Base-by-base conservation (phyloP, 1,139 yeast genomes). In the Sugiyamaella neomexicana region DNA sequence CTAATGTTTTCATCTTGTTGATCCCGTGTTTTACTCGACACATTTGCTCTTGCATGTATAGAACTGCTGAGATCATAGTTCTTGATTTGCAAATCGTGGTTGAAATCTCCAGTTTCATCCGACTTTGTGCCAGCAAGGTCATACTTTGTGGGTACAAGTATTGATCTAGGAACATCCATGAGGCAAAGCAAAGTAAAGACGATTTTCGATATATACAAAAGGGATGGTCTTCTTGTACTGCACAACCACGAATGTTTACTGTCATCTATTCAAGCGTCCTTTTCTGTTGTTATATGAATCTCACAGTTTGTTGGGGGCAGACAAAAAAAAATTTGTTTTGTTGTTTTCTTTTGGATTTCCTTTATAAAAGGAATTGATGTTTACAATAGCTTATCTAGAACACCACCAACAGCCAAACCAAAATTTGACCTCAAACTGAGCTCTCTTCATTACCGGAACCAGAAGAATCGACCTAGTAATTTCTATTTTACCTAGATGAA, bases 161-260 rank as follows among this genome's bases (percentile, higher is more conserved):
- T 36, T 31, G 51, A 39, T 31, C 51, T 47, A 17, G 51, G 51
- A 31, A 47, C 20, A 40, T 47, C 51, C 51, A 47, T 47, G 16
- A 39, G 39, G 44, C 31, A 13, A 15, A 16, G 12, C 17, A 40
- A 25, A 10, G 8, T 5, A 34, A 13, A 34, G 3, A 2, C 34
- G n/a, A 29, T 29, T 29, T 29, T 16, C 13, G 16, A 20, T 38
- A 15, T 13, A 13, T 38, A 20, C 27, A 38, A 20, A 37, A 17
- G 27, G 25, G 10, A 42, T 6, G 7, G 2, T 12, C 9, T 9
- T 15, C 10, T 27, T n/a, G 20, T 15, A 42, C 36, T 13, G 36
- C 29, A 38, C 25, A 15, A 17, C n/a, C 27, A 5, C 3, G 12
- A 15, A 38, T 15, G 15, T 15, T 23, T 15, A 38, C 15, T 38